Percentiles rank a stretch among this genome's conserved stretches.
These are phyloP conservation scores for Trichoderma sp. DNA, from an alignment of 2,329 filamentous ascomycete species.

Conservation along the genomic window DNA sequence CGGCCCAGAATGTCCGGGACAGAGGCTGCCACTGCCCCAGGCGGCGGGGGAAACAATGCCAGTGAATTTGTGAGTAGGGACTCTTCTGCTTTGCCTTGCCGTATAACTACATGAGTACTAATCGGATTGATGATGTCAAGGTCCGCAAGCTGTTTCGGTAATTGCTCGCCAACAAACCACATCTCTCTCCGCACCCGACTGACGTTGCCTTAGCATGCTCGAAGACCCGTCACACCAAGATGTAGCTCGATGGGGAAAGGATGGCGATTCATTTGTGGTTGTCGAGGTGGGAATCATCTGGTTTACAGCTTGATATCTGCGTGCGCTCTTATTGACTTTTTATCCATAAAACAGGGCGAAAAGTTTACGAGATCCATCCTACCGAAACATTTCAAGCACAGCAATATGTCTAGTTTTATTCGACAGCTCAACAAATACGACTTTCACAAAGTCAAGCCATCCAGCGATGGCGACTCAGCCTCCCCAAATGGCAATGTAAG, in stretches of 20 bases:
- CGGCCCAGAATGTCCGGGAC: conserved; percentile 34
- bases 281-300: conserved; percentile 67
- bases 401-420: conserved; percentile 96
- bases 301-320: neutral
- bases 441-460: conserved; percentile 87
- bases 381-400: conserved; percentile 98
- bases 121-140: conserved; percentile 45
- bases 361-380: conserved; percentile 97
- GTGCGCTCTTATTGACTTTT: conserved; percentile 12
- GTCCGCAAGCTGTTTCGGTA: conserved; percentile 99
- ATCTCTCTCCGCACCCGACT: neutral
- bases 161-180: conserved; percentile 26
- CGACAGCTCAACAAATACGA: conserved; percentile 96
- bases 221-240: conserved; percentile 90
- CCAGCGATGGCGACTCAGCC: conserved; percentile 37
- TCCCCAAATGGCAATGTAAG: conserved; percentile 40
- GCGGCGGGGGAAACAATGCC: conserved; percentile 69
- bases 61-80: conserved; percentile 82
- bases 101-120: neutral
- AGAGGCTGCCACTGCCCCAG: conserved; percentile 36
- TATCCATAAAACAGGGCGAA: conserved; percentile 67
- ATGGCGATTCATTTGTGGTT: conserved; percentile 94
- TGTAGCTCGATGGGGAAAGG: conserved; percentile 93
- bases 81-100: neutral
- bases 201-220: conserved; percentile 61